Base-by-base conservation (phyloP, 139 green algal species). In the Picochlorum sp. region DNA sequence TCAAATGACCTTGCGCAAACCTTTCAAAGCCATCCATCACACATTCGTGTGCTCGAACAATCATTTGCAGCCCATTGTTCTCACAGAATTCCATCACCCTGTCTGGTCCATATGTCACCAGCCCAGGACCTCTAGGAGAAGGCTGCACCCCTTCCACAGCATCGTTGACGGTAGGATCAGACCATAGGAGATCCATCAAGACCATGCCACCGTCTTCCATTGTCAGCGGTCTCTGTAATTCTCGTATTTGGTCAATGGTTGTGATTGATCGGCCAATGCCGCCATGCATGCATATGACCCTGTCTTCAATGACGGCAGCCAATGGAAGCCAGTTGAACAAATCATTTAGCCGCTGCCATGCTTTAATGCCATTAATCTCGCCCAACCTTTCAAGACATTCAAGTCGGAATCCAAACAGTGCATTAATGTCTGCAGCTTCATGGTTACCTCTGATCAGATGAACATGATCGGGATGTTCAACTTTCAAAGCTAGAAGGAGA, bases 11-110 rank as follows among this genome's bases (percentile, higher is more conserved):
- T 66, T 95, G 85, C 0, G 94, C 94, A 75, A 99, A 99, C 57
- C 94, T 86, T 82, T 99, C 94, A 73, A 99, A 99, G 63, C 94
- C 94, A 66, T 99, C 94, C 94, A 99, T 99, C 21, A 99, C 94
- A 67, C 94, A 99, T 88, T 99, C 94, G 79, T 99, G 94, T 45
- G 94, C 94, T 15, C 94, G 84, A 62, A 99, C 86, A 51, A 99
- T 98, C 88, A 98, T 95, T 76, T 98, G 92, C 72, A 99, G 77
- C 59, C 81, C 74, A 75, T 99, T 99, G 59, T 76, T 16, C n/a
- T 28, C 8, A 87, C 94, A 99, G 75, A 99, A 99, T 41, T 97
- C 85, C 73, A 89, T 93, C 34, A 99, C 94, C 6, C 94, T 69
- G 81, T 99, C 94, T 6, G 94, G 94, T 3, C 94, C 94, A 73